Base-by-base conservation (phyloP, 306 rosid species). In the Quercus alba region DNA sequence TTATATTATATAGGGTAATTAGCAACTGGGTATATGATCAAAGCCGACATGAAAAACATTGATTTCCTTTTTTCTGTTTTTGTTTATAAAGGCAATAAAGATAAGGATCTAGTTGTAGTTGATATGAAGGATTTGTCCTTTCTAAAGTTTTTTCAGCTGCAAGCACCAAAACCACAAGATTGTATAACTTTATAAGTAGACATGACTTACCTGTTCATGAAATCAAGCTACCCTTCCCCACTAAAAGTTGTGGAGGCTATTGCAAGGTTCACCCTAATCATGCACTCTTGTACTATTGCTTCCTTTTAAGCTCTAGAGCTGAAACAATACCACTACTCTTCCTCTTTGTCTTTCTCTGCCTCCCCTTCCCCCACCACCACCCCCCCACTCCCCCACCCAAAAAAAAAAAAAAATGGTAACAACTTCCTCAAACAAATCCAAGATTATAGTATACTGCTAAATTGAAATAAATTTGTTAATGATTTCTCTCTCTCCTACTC, bases 401-500 rank as follows among this genome's bases (percentile, higher is more conserved):
- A 25, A 26, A 26, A 26, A 38, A 51, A 38, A 51, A 72, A 82
- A 81, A 72, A 92, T 94, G 97, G 98, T 94, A 68, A 79, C 81
- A 68, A 44, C 75, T 77, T 84, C 72, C 75, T 73, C 58, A 33
- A 31, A 4, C 25, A 44, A 49, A 51, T 85, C 55, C 26, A 59
- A 21, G 6, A 20, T 23, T 12, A 44, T 3, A 64, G 11, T n/a
- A 28, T 56, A 41, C 20, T 56, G 52, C 20, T 56, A n/a, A 54
- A 28, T 8, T 12, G 30, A 46, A 76, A 73, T 77, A 72, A 7
- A 31, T 62, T 41, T 20, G 23, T 33, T 23, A 26, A 38, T 58
- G 59, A 18, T 20, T 67, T 73, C 78, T 35, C 73, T 31, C 38
- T 73, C 30, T 63, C 52, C 49, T 73, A 18, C 19, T 38, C 26